Evolutionary conservation across 1,139 yeast genomes (phyloP).

Genomic region (Taiozyma sp.): DNA sequence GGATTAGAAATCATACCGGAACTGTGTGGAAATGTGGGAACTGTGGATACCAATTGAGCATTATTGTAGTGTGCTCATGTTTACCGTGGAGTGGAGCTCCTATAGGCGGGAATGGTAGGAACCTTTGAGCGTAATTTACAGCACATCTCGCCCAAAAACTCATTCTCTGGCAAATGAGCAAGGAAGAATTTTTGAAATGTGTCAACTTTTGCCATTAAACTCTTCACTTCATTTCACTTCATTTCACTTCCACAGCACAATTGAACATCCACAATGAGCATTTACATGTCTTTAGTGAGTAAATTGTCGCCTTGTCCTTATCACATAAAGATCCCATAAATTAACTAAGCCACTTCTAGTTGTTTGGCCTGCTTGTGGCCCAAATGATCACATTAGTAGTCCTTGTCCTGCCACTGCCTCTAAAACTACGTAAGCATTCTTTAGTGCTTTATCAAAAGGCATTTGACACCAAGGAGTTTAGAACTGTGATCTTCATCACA

Average conservation of each 20-base stretch:
- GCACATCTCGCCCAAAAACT: not conserved
- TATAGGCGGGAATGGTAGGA: not conserved
- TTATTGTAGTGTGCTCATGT: not conserved
- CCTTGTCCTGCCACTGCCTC: conserved; percentile 60
- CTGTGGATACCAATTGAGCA: not conserved
- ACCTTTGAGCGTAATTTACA: not conserved
- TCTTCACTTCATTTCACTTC: not conserved
- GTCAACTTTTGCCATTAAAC: not conserved
- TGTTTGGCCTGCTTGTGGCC: not conserved
- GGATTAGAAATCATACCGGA: not conserved
- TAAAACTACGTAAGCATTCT: conserved; percentile 41
- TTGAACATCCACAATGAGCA: conserved; percentile 24
- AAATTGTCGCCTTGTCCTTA: not conserved
- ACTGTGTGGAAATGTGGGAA: not conserved
- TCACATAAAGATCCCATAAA: not conserved
- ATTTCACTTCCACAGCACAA: not conserved
- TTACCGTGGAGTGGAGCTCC: not conserved
- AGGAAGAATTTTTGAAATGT: not conserved
- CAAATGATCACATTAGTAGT: conserved; percentile 48
- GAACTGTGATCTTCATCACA: conserved; percentile 43
- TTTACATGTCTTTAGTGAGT: conserved; percentile 27
- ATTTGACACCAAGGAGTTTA: conserved; percentile 36
- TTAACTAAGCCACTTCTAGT: not conserved
- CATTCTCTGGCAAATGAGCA: not conserved
- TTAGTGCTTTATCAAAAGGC: conserved; percentile 35